Evolutionary conservation across 129 eudicot species (phyloP).

Genomic region (Lactuca saligna): DNA sequence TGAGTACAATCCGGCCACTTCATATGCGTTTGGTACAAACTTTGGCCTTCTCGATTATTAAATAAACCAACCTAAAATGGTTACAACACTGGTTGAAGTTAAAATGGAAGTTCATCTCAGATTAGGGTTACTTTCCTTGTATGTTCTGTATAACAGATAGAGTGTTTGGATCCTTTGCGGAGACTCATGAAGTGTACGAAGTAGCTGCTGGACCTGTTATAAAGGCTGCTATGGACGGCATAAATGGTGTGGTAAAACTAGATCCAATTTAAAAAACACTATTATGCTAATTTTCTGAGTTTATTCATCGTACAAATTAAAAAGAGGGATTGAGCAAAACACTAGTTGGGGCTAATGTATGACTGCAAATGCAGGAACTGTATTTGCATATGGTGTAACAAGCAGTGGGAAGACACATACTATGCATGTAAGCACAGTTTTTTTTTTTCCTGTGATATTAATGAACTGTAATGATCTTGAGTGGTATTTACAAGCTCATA

Average conservation of each 20-base stretch:
- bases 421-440: conserved; percentile 82
- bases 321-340: neutral
- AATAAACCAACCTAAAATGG: conserved; percentile 8
- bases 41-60: neutral
- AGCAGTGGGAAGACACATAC: conserved; percentile 99
- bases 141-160: conserved; percentile 49
- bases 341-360: conserved; percentile 19
- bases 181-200: conserved; percentile 88
- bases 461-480: conserved; percentile 5
- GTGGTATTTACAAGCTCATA: conserved; percentile 1
- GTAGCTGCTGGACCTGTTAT: conserved; percentile 96
- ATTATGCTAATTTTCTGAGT: neutral
- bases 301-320: neutral
- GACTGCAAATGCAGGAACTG: conserved; percentile 70
- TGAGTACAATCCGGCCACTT: conserved; percentile 83
- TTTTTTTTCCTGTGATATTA: conserved; percentile 18
- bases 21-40: conserved; percentile 82
- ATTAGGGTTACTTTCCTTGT: conserved; percentile 11
- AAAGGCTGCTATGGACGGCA: conserved; percentile 96
- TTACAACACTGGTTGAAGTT: neutral
- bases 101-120: conserved; percentile 2
- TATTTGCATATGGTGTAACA: conserved; percentile 99
- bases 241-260: conserved; percentile 64
- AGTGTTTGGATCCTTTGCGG: conserved; percentile 79
- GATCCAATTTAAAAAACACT: conserved; percentile 10